phyloP scores from a whole-genome alignment of 768 basidiomycete species.

The Boletellus ananiceps region DNA sequence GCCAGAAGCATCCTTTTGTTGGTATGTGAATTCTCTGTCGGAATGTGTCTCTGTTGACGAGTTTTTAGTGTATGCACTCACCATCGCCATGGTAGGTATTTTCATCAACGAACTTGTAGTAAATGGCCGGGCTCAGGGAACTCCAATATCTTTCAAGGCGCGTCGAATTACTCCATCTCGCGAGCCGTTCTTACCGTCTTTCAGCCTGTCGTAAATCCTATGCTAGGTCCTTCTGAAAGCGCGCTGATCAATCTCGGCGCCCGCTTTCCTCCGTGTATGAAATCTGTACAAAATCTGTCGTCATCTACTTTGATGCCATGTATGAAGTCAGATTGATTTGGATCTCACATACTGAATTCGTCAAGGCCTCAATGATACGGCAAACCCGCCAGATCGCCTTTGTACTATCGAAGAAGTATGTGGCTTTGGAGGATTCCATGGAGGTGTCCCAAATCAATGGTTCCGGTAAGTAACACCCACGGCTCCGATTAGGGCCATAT shows the following conservation, averaged over 20 bases:
- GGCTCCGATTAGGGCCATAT: conserved; percentile 45
- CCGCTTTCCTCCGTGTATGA: conserved; percentile 93
- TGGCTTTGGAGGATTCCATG: conserved; percentile 74
- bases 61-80: conserved; percentile 54
- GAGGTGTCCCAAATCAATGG: conserved; percentile 47
- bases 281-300: conserved; percentile 53
- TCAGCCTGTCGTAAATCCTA: conserved; percentile 78
- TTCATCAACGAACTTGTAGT: conserved; percentile 84
- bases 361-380: conserved; percentile 77
- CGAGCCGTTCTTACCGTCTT: conserved; percentile 7
- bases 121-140: conserved; percentile 73
- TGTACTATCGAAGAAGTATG: conserved; percentile 83
- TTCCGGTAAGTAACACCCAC: conserved; percentile 38
- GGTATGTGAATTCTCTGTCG: conserved; percentile 42
- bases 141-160: conserved; percentile 81
- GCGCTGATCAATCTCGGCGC: conserved; percentile 86
- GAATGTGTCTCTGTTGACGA: conserved; percentile 1
- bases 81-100: conserved; percentile 62
- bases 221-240: conserved; percentile 85
- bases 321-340: conserved; percentile 30
- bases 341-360: conserved; percentile 6
- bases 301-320: conserved; percentile 55
- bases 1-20: conserved; percentile 74
- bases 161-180: conserved; percentile 8
- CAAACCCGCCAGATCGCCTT: conserved; percentile 62